Evolutionary conservation across 2,329 filamentous ascomycete species (phyloP).

Genomic region (Penicillium sp.): DNA sequence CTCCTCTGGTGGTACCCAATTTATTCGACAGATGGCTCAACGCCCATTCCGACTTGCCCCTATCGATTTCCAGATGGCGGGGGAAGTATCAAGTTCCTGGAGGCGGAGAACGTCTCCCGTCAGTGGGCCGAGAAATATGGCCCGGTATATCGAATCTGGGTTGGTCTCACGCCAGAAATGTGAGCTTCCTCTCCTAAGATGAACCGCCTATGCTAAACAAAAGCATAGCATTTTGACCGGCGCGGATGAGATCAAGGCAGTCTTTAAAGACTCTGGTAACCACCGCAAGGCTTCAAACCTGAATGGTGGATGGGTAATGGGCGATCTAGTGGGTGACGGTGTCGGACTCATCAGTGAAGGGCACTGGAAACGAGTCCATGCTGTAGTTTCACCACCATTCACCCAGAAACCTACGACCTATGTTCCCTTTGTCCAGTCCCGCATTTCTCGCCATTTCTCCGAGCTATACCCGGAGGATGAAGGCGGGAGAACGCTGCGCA

Average conservation of each 20-base stretch:
- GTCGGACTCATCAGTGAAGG: slow-evolving; percentile 36
- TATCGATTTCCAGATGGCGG: slow-evolving; percentile 33
- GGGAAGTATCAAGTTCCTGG: slow-evolving; percentile 38
- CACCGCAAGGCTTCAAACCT: slow-evolving; percentile 39
- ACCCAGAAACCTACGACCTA: neutral
- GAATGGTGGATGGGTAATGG: slow-evolving; percentile 36
- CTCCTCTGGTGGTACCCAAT: slow-evolving; percentile 1
- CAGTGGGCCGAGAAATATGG: slow-evolving; percentile 31
- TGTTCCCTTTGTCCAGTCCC: slow-evolving; percentile 5
- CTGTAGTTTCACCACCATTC: neutral
- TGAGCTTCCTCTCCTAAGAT: slow-evolving; percentile 14
- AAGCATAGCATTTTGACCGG: slow-evolving; percentile 30
- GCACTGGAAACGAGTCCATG: slow-evolving; percentile 3
- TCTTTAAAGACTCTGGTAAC: slow-evolving; percentile 40
- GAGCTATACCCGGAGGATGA: neutral
- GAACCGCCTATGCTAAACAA: neutral
- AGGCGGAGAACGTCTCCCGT: slow-evolving; percentile 26
- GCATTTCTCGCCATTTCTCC: neutral
- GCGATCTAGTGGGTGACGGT: slow-evolving; percentile 38
- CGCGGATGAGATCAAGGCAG: slow-evolving; percentile 28
- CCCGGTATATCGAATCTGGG: slow-evolving; percentile 35
- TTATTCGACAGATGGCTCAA: neutral
- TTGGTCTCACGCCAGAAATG: slow-evolving; percentile 36
- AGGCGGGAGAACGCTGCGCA: neutral
- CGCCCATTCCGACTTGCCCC: slow-evolving; percentile 2